A percentile compares a stretch with the other conserved stretches of the same genome.
phyloP scores from a whole-genome alignment of 2,329 filamentous ascomycete genomes.

The Colletotrichum sp. region DNA sequence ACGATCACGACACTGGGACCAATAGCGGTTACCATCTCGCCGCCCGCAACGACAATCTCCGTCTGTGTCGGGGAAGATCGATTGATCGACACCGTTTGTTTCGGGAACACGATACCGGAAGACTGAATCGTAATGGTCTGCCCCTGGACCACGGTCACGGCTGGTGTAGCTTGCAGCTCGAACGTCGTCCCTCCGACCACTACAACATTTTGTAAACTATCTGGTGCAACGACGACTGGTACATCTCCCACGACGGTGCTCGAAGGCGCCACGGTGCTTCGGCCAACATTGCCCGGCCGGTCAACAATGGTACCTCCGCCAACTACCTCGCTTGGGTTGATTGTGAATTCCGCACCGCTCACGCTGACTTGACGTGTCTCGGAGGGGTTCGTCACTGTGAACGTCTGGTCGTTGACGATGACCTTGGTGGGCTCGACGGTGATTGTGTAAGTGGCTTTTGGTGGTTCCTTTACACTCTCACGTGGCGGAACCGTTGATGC shows the following conservation, averaged over 20 bases:
- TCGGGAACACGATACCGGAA: constrained; percentile 33
- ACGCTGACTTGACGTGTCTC: constrained; percentile 49
- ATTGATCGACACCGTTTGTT: constrained; percentile 41
- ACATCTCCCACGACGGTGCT: constrained; percentile 44
- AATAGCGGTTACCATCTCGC: constrained; percentile 50
- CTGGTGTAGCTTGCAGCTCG: constrained; percentile 41
- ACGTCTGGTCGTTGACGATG: constrained; percentile 52
- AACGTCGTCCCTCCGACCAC: constrained; percentile 49
- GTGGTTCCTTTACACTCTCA: not conserved
- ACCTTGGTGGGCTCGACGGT: constrained; percentile 50
- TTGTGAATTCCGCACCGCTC: constrained; percentile 48
- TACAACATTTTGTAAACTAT: constrained; percentile 32
- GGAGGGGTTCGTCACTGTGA: constrained; percentile 40
- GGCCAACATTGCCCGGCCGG: constrained; percentile 36
- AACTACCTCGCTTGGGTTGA: constrained; percentile 50
- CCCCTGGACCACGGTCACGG: constrained; percentile 39
- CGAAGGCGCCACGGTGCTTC: constrained; percentile 28
- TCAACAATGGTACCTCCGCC: constrained; percentile 49
- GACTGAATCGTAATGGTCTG: constrained; percentile 39
- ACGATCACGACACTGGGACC: constrained; percentile 46
- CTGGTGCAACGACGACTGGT: constrained; percentile 44
- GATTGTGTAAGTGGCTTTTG: constrained; percentile 38
- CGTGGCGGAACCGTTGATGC: not conserved
- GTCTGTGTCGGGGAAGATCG: constrained; percentile 37
- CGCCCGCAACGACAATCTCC: constrained; percentile 52